phyloP scores from a whole-genome alignment of 495 filamentous ascomycete species.

The Aspergillus indologenus region DNA sequence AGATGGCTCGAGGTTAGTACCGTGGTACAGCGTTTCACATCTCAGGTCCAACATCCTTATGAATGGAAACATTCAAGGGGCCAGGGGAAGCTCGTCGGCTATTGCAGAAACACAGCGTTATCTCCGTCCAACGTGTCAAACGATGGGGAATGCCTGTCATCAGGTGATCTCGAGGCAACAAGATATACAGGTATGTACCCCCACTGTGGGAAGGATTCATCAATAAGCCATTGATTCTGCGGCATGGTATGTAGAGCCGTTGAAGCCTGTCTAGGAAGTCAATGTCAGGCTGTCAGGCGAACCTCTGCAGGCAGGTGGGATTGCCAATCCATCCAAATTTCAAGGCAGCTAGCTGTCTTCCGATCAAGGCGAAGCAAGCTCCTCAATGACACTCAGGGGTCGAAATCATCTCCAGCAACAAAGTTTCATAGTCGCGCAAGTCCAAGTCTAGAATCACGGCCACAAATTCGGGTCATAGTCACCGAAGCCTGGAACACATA shows the following conservation, averaged over 20 bases:
- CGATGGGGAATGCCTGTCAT: neutral
- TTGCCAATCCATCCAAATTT: neutral
- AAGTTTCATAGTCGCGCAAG: neutral
- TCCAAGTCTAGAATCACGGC: too few relatives aligned
- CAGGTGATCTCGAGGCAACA: neutral
- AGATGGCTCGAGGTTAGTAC: neutral
- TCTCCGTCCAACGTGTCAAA: neutral
- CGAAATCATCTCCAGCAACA: neutral
- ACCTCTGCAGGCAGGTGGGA: neutral
- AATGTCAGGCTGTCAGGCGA: too few relatives aligned
- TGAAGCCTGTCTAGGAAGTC: neutral
- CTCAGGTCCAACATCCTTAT: neutral
- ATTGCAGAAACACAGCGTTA: neutral
- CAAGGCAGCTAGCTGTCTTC: neutral
- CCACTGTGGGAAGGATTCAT: too few relatives aligned
- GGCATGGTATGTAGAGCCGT: neutral
- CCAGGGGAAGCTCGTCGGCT: neutral
- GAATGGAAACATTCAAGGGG: neutral
- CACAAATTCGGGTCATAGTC: too few relatives aligned
- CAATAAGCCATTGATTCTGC: too few relatives aligned
- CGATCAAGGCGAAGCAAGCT: neutral
- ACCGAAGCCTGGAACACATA: neutral
- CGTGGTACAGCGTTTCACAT: neutral
- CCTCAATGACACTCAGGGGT: neutral
- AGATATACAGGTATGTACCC: neutral